Percentiles rank a stretch among this genome's conserved stretches.
Conservation (phyloP, 1,139 yeast genomes). For the Casaregolazyma suthepensis region DNA sequence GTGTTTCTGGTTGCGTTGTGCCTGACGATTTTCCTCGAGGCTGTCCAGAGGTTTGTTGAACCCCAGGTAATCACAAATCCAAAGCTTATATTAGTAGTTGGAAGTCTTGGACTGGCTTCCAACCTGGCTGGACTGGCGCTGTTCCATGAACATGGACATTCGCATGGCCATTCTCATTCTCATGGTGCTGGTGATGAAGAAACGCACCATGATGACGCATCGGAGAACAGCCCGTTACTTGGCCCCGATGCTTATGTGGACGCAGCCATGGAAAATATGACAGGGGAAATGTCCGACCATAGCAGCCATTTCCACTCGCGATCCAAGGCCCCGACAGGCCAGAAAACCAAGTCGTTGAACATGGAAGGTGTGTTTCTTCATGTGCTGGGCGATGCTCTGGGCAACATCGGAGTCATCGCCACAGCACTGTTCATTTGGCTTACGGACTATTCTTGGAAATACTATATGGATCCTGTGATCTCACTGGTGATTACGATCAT, state of each 20-base stretch:
- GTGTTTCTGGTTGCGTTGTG: conserved; percentile 89
- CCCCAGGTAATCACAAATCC: conserved; percentile 81
- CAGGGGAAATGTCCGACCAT: conserved; percentile 21
- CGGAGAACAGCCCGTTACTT: conserved; percentile 22
- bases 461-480: conserved; percentile 76
- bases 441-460: conserved; percentile 84
- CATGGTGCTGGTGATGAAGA: conserved; percentile 24
- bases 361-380: conserved; percentile 97
- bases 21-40: conserved; percentile 86
- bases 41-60: conserved; percentile 77
- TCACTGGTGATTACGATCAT: conserved; percentile 81
- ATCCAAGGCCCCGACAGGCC: conserved; percentile 22
- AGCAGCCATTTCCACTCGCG: conserved; percentile 37
- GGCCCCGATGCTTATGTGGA: conserved; percentile 6
- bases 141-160: conserved; percentile 76
- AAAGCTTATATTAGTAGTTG: conserved; percentile 71
- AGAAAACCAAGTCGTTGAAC: conserved; percentile 61
- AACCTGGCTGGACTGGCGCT: conserved; percentile 77
- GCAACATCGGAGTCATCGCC: conserved; percentile 86
- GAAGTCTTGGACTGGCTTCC: conserved; percentile 73
- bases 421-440: conserved; percentile 93
- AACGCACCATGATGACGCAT: conserved; percentile 7
- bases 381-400: conserved; percentile 93
- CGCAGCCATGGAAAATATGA: conserved; percentile 6
- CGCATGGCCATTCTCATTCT: conserved; percentile 39